These are phyloP conservation scores for Polytrichum formosum DNA, from an alignment of 225 moss, liverwort and hornwort species.

Conservation along the genomic window DNA sequence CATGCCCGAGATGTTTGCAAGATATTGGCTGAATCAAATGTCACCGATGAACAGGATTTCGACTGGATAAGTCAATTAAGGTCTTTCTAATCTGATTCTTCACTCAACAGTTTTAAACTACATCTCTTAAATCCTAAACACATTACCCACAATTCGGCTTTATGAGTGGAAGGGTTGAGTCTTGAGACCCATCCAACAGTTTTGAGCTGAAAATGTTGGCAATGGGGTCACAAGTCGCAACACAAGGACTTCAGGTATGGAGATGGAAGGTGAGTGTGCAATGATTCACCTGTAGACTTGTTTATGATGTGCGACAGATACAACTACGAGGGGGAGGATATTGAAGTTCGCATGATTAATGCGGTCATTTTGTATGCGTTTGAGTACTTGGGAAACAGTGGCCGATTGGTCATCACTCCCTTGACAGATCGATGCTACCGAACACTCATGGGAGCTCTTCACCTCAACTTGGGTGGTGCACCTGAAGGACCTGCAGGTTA, in stretches of 20 bases:
- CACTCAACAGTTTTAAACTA: too few relatives aligned
- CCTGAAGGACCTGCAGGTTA: conserved; percentile 87
- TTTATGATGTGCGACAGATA: conserved; percentile 33
- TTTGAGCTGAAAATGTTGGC: too few relatives aligned
- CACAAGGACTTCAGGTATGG: too few relatives aligned
- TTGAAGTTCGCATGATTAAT: conserved; percentile 84
- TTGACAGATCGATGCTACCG: conserved; percentile 84
- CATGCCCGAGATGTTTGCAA: conserved; percentile 79
- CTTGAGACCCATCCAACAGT: too few relatives aligned
- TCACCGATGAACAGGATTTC: conserved; percentile 72
- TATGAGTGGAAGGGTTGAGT: not conserved
- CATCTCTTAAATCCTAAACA: too few relatives aligned
- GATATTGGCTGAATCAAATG: conserved; percentile 64
- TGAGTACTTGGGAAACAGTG: conserved; percentile 77
- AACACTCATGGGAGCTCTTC: conserved; percentile 81
- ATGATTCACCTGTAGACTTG: too few relatives aligned
- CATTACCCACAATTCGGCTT: too few relatives aligned
- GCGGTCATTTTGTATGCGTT: conserved; percentile 72
- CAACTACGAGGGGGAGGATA: conserved; percentile 42
- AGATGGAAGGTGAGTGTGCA: too few relatives aligned
- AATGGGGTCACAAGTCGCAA: too few relatives aligned
- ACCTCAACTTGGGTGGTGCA: conserved; percentile 77
- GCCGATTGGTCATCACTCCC: conserved; percentile 74
- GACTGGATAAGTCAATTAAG: conserved; percentile 85
- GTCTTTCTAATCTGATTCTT: conserved; percentile 5